A percentile compares a stretch with the other conserved stretches of the same genome.
phyloP scores from a whole-genome alignment of 1,284 basidiomycete species.

The Marasmius oreades region DNA sequence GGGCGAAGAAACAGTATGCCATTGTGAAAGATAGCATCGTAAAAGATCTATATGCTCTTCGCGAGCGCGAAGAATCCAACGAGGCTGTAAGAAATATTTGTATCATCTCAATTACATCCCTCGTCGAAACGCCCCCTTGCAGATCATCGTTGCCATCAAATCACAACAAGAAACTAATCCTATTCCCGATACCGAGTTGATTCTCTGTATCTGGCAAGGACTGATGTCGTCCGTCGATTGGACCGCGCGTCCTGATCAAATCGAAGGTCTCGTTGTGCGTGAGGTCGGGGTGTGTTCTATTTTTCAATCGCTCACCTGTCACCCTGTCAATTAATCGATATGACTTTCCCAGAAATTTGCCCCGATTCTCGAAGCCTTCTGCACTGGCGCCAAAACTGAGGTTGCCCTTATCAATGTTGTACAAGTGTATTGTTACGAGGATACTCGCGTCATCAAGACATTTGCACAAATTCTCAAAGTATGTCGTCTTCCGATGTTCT shows the following conservation, averaged over 20 bases:
- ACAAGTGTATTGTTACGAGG: slow-evolving; percentile 93
- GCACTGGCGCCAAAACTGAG: slow-evolving; percentile 81
- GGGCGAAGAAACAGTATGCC: slow-evolving; percentile 81
- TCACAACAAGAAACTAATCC: slow-evolving; percentile 62
- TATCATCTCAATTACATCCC: slow-evolving; percentile 2
- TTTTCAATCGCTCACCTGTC: not conserved
- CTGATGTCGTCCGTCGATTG: slow-evolving; percentile 86
- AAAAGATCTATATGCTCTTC: slow-evolving; percentile 56
- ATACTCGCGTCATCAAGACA: slow-evolving; percentile 89
- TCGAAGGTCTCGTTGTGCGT: slow-evolving; percentile 79
- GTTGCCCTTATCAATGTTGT: slow-evolving; percentile 91
- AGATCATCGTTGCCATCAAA: slow-evolving; percentile 79
- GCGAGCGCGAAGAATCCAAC: slow-evolving; percentile 56
- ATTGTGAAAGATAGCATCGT: slow-evolving; percentile 69
- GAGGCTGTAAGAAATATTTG: slow-evolving; percentile 48
- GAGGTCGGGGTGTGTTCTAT: slow-evolving; percentile 71
- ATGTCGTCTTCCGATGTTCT: slow-evolving; percentile 15
- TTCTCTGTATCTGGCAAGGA: slow-evolving; percentile 89
- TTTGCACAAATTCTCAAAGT: slow-evolving; percentile 94
- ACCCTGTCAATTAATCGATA: slow-evolving; percentile 2
- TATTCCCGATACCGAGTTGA: slow-evolving; percentile 80
- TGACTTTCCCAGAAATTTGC: slow-evolving; percentile 62
- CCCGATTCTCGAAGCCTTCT: slow-evolving; percentile 86
- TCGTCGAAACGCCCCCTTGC: slow-evolving; percentile 8
- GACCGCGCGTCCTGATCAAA: slow-evolving; percentile 85